Base-by-base conservation (phyloP, 768 basidiomycete genomes). In the Lactarius sp. region DNA sequence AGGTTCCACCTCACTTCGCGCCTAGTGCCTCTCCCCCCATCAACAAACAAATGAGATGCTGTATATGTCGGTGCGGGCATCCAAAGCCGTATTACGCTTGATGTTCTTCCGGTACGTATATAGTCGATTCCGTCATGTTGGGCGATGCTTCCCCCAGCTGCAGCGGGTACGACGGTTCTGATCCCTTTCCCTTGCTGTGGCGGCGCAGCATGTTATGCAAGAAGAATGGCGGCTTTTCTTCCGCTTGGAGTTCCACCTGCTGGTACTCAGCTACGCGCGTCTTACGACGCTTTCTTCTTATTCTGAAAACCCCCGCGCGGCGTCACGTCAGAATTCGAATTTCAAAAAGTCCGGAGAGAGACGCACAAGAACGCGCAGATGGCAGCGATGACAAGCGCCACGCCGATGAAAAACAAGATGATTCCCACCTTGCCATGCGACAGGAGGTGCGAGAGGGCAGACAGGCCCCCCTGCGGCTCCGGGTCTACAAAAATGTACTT, bases 401-500 rank as follows among this genome's bases (percentile, higher is more conserved):
- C 67, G n/a, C 75, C 80, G 37, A 82, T 60, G 4, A 78, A 66
- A 2, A 78, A 82, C 10, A 82, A 81, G 37, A 85, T 73, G 36
- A 87, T 73, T 42, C 72, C 74, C 57, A 76, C 76, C 73, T 81
- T 82, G 65, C 83, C 73, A 22, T 66, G 68, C 1, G 66, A 60
- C 67, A 87, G 71, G 66, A 86, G 85, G 0, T 65, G 64, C 51
- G 65, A 69, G 33, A 84, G 64, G 65, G 79, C 78, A 52, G 49
- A 52, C 36, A 81, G n/a, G 6, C 81, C 84, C 52, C 81, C 84
- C 52, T 79, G 69, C 12, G 80, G 82, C 69, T 85, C 82, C 6
- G 87, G 86, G 72, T 86, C 74, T 27, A 75, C 75, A 68, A 85
- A 86, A 0, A 46, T 56, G 1, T 76, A 73, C 55, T 80, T 75